These are phyloP conservation scores for Nakaseomyces nivariensis DNA, from an alignment of 1,139 yeast species.

Conservation along the genomic window DNA sequence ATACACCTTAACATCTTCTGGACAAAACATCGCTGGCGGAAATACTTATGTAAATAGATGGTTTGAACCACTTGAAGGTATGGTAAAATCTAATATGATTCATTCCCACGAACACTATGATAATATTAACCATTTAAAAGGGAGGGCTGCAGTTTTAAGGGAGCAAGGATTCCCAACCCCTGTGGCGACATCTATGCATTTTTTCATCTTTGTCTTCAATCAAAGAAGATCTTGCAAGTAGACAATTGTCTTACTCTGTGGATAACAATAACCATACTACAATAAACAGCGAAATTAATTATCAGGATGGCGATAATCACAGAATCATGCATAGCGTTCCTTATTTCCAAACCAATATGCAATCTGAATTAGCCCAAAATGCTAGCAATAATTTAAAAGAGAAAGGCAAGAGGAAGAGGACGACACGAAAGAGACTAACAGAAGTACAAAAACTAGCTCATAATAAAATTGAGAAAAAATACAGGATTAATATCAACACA, in stretches of 20 bases:
- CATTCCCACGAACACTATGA: background rate
- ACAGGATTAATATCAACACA: conserved; percentile 60
- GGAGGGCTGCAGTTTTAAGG: background rate
- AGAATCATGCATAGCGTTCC: background rate
- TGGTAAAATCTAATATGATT: background rate
- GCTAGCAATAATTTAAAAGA: background rate
- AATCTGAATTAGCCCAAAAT: background rate
- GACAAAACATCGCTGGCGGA: background rate
- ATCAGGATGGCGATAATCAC: background rate
- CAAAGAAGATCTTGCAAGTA: background rate
- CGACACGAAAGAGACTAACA: conserved; percentile 49
- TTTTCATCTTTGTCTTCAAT: background rate
- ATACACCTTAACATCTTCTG: background rate
- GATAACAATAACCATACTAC: background rate
- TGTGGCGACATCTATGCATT: background rate
- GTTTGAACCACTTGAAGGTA: background rate
- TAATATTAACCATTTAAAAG: background rate
- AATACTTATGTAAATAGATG: background rate
- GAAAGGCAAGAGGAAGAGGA: conserved; percentile 32
- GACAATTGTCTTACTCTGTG: background rate
- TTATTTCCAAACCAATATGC: background rate
- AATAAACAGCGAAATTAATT: background rate
- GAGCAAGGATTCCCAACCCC: background rate
- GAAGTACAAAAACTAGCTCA: conserved; percentile 61
- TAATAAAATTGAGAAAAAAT: conserved; percentile 58